A percentile compares a stretch with the other conserved stretches of the same genome.
Evolutionary conservation across 129 eudicot species (phyloP).

Genomic region (Centella asiatica): DNA sequence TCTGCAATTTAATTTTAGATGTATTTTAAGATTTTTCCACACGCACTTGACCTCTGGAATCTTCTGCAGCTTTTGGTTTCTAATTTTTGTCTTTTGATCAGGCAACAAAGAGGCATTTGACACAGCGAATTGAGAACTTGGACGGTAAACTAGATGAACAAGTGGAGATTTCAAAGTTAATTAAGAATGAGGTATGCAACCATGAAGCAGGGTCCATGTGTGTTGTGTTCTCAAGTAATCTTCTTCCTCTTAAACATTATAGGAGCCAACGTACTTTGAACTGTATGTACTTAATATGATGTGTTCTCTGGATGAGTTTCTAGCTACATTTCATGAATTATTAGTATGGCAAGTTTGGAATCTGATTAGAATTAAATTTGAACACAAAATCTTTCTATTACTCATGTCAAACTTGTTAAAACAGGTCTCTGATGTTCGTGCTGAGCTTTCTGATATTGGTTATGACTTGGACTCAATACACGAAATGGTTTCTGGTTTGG

Average conservation of each 20-base stretch:
- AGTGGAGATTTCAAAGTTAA: constrained; percentile 62
- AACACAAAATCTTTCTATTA: no score
- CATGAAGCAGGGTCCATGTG: background rate
- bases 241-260: background rate
- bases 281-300: background rate
- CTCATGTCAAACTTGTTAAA: no score
- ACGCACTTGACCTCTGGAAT: background rate
- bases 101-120: constrained; percentile 84
- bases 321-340: background rate
- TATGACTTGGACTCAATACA: constrained; percentile 50
- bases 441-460: constrained; percentile 62
- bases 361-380: background rate
- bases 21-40: background rate
- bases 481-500: constrained; percentile 71
- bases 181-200: constrained; percentile 55
- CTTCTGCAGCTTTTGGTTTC: background rate
- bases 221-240: background rate
- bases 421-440: constrained; percentile 70
- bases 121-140: constrained; percentile 82
- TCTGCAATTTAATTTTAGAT: no score
- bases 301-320: background rate
- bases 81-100: constrained; percentile 20
- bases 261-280: background rate
- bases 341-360: background rate
- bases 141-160: constrained; percentile 81